Conservation (phyloP, 805 yeast species). For the Hanseniaspora mollemarum region DNA sequence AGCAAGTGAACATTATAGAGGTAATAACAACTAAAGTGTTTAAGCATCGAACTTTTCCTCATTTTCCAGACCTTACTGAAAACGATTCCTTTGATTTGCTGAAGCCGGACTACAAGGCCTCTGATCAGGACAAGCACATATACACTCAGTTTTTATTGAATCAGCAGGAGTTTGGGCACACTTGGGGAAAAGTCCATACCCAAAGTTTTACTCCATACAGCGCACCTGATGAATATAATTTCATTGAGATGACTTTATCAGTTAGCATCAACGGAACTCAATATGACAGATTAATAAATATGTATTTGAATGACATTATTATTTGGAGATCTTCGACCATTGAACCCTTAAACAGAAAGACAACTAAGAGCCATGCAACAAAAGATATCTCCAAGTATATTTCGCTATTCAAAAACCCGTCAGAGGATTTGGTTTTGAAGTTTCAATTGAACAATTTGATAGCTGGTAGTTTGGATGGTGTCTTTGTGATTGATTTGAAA, state of each 20-base stretch:
- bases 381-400: slow-evolving; percentile 57
- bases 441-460: slow-evolving; percentile 58
- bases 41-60: not conserved
- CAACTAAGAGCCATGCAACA: slow-evolving; percentile 38
- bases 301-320: slow-evolving; percentile 50
- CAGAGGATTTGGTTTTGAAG: slow-evolving; percentile 32
- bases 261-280: slow-evolving; percentile 49
- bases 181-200: slow-evolving; percentile 49
- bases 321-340: slow-evolving; percentile 80
- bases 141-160: slow-evolving; percentile 33
- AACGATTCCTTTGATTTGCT: slow-evolving; percentile 11
- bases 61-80: not conserved
- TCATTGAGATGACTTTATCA: slow-evolving; percentile 43
- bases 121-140: slow-evolving; percentile 23
- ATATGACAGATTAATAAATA: slow-evolving; percentile 53
- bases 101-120: slow-evolving; percentile 6
- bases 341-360: slow-evolving; percentile 48
- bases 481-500: slow-evolving; percentile 41
- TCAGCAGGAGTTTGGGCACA: slow-evolving; percentile 43
- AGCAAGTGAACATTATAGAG: not conserved
- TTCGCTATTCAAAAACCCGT: slow-evolving; percentile 34
- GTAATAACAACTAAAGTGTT: not conserved
- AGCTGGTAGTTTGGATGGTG: slow-evolving; percentile 47
- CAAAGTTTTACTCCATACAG: slow-evolving; percentile 37
- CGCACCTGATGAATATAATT: slow-evolving; percentile 35